Conservation (phyloP, 257 asterid genomes). For the Petrea volubilis region DNA sequence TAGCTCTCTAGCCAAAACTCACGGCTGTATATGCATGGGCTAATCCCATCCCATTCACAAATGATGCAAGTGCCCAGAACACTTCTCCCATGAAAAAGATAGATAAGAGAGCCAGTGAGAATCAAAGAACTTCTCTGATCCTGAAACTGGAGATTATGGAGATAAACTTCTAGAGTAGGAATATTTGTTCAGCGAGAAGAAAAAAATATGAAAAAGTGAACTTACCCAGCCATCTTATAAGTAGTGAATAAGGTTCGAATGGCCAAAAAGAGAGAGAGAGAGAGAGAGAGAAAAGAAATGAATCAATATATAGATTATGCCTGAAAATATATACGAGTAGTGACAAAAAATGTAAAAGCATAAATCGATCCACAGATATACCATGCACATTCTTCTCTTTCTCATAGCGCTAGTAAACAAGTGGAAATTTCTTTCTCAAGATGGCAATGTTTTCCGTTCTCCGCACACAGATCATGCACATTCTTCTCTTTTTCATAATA, state of each 20-base stretch:
- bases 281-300: too few species aligned
- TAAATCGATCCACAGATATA: background rate
- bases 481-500: background rate
- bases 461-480: background rate
- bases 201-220: background rate
- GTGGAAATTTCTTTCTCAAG: too few species aligned
- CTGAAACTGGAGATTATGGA: background rate
- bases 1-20: constrained; percentile 1
- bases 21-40: background rate
- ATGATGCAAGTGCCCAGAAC: constrained; percentile 17
- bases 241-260: background rate
- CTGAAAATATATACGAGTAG: background rate
- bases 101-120: background rate
- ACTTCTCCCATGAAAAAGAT: background rate
- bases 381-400: background rate
- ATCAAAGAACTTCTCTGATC: background rate
- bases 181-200: too few species aligned
- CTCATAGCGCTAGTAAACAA: background rate
- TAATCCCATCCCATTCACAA: background rate
- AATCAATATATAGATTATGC: background rate
- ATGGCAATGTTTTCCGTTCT: too few species aligned
- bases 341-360: too few species aligned
- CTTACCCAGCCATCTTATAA: background rate
- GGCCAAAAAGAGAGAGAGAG: too few species aligned
- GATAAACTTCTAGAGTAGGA: background rate